Percentiles rank a stretch among this genome's conserved stretches.
Evolutionary conservation across 164 flowering plant genomes (phyloP).

Genomic region (Umbilicus rupestris): DNA sequence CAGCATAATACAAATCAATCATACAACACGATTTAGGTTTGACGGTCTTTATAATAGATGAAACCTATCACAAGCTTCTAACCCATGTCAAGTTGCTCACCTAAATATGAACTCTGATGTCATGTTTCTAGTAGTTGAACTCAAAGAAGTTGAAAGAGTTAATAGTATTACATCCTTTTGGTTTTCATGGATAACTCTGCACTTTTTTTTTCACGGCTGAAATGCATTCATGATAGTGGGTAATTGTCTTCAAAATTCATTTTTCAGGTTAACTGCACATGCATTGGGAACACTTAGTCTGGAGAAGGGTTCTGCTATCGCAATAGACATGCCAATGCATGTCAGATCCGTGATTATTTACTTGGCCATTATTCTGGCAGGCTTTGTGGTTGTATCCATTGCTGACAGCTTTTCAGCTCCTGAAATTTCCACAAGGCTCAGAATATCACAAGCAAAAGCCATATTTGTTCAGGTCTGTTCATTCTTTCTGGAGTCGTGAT

Average conservation of each 20-base stretch:
- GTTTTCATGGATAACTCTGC: no score
- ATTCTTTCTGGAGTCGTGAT: not conserved
- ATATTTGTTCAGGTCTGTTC: slow-evolving; percentile 81
- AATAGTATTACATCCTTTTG: no score
- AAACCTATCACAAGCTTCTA: no score
- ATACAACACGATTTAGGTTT: no score
- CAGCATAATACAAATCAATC: not conserved
- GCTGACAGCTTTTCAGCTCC: slow-evolving; percentile 89
- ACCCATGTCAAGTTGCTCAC: no score
- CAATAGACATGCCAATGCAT: slow-evolving; percentile 96
- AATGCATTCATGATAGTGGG: not conserved
- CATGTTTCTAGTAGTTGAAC: no score
- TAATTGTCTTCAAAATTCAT: slow-evolving; percentile 3
- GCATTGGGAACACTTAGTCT: slow-evolving; percentile 56
- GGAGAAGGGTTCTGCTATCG: slow-evolving; percentile 78
- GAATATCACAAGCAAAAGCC: slow-evolving; percentile 66
- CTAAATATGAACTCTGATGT: no score
- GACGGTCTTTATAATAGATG: no score
- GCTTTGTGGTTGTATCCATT: slow-evolving; percentile 86
- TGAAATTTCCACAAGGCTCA: slow-evolving; percentile 76
- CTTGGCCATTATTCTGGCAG: slow-evolving; percentile 79
- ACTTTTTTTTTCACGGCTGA: no score
- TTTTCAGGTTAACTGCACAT: slow-evolving; percentile 72
- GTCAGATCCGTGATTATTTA: slow-evolving; percentile 72
- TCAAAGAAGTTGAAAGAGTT: no score